Evolutionary conservation across 2,329 filamentous ascomycete species (phyloP), one percentile per base, ranked within the genome.

Genomic region (Massarina eburnea): DNA sequence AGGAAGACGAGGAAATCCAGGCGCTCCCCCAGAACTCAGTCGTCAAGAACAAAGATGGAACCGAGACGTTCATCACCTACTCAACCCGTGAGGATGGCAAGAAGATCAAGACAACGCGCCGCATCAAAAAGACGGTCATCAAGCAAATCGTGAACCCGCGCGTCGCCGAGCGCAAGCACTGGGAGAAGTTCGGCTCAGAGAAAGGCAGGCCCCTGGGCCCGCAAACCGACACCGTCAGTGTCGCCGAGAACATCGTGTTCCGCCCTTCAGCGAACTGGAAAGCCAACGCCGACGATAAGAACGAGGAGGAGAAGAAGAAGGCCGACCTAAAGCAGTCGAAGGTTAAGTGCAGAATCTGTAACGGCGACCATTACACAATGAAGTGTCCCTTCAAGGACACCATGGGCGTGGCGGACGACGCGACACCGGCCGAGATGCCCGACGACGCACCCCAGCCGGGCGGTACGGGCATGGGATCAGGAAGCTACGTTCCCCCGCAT

Each of bases 321-420:
- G 78, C 81, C 52, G 77, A 80, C 64, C 81, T 97, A 67, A 95
- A 94, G 83, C 91, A 96, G 79, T 96, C 96, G 84, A 95, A 96
- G 80, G 95, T 99, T 80, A 97, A 97, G 83, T 99, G 94, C 76
- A 88, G 94, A 81, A 97, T 99, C 71, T 99, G 94, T 79, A 89
- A 86, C 71, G 94, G 92, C 70, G 94, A 99, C 80, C 94, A 99
- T 84, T 99, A 97, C 81, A 99, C 94, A 33, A 92, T 92, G 59
- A 87, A 94, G 73, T 99, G 94, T 84, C 94, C 94, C 27, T 99
- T 96, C 86, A 99, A 97, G 80, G 94, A 97, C 72, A 99, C 92
- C 63, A 96, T 99, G 91, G 91, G 92, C 27, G 94, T 89, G 29
- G 83, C 91, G 51, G 75, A 75, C 55, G 76, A 74, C 54, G 69